Percentiles rank a stretch among this genome's conserved stretches.
These are phyloP conservation scores for Geranium incanum DNA, from an alignment of 441 rosid species.

Conservation along the genomic window DNA sequence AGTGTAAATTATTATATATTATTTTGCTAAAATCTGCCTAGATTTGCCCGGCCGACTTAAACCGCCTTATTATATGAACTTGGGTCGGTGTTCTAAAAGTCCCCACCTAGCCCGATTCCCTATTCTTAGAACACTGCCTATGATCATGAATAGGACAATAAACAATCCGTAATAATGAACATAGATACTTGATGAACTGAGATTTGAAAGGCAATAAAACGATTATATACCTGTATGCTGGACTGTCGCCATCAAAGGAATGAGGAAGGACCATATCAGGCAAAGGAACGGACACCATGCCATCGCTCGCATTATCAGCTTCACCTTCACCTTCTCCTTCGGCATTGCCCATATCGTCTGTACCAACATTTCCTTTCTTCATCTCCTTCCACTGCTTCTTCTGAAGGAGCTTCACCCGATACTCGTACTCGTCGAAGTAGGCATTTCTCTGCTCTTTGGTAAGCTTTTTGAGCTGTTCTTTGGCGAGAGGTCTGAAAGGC, in stretches of 20 bases:
- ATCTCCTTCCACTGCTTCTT: constrained; percentile 75
- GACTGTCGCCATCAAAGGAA: constrained; percentile 69
- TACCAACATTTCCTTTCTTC: constrained; percentile 51
- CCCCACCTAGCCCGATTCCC: too few species aligned
- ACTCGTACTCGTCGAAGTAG: constrained; percentile 74
- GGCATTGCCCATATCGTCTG: constrained; percentile 41
- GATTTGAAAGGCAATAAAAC: neutral
- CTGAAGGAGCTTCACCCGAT: constrained; percentile 67
- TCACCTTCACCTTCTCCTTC: constrained; percentile 66
- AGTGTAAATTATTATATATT: too few species aligned
- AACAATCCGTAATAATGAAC: constrained; percentile 9
- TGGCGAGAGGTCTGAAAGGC: constrained; percentile 78
- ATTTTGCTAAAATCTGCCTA: too few species aligned
- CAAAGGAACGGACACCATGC: constrained; percentile 50
- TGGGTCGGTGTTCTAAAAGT: too few species aligned
- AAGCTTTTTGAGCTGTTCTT: constrained; percentile 53
- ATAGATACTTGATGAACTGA: neutral
- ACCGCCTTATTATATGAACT: too few species aligned
- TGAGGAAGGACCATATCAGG: constrained; percentile 78
- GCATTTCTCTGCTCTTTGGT: constrained; percentile 59
- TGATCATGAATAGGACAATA: neutral
- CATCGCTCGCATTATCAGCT: constrained; percentile 33
- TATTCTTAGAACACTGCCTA: too few species aligned
- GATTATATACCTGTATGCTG: constrained; percentile 35
- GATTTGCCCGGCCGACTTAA: too few species aligned